These are phyloP conservation scores for Fraxinus paxiana DNA, from an alignment of 305 asterid genomes.

Conservation along the genomic window DNA sequence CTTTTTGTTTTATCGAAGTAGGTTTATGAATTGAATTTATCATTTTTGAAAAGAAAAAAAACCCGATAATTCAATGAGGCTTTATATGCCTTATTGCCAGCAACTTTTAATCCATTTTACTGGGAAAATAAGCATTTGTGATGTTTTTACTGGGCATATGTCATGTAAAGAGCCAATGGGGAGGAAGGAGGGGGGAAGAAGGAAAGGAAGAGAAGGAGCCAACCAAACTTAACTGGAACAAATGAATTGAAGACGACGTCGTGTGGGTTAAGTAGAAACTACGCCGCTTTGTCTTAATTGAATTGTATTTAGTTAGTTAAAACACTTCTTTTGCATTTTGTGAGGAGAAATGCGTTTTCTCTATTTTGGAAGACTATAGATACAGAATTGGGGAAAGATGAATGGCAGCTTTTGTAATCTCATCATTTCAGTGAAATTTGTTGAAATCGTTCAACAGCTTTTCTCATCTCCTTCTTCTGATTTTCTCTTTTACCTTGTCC, in stretches of 20 bases:
- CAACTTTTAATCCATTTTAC: slow-evolving; percentile 19
- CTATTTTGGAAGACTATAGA: neutral
- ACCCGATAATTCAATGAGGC: slow-evolving; percentile 14
- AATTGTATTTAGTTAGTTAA: neutral
- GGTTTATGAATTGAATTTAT: slow-evolving; percentile 1
- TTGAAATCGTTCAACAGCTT: neutral
- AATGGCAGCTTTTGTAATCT: neutral
- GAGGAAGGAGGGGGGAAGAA: neutral
- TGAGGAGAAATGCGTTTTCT: neutral
- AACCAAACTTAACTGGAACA: neutral
- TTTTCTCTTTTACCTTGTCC: neutral
- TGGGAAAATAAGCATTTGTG: slow-evolving; percentile 24
- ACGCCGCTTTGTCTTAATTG: neutral
- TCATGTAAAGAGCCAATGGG: neutral
- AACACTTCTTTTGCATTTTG: neutral
- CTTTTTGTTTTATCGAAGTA: slow-evolving; percentile 14
- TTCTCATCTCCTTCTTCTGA: neutral
- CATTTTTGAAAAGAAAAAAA: neutral
- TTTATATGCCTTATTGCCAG: slow-evolving; percentile 17
- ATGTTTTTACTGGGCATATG: neutral
- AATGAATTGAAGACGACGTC: no score
- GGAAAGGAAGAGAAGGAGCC: neutral
- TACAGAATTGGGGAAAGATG: neutral
- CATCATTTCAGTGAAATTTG: neutral
- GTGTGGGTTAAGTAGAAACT: neutral